Evolutionary conservation across 2,329 filamentous ascomycete species (phyloP).

Genomic region (Lasiodiplodia hormozganensis): DNA sequence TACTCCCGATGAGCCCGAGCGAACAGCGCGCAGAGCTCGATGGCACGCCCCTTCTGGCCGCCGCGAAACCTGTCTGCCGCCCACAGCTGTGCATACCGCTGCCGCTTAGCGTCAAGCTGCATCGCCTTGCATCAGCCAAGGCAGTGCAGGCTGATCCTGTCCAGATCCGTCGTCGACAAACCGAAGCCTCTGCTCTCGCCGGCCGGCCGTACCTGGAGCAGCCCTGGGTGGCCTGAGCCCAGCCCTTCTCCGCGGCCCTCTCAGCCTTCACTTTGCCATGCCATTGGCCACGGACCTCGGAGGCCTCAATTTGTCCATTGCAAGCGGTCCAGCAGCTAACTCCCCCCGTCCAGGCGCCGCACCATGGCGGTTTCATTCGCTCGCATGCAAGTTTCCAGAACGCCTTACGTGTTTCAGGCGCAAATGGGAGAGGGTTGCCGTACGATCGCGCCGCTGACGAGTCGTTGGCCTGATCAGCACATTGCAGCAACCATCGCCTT

Average conservation of each 20-base stretch:
- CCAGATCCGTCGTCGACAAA: slow-evolving; percentile 1
- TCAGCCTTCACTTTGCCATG: not conserved
- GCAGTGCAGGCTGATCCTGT: not conserved
- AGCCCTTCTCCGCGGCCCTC: not conserved
- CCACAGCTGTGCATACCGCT: not conserved
- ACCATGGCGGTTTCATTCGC: not conserved
- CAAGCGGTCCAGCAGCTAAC: not conserved
- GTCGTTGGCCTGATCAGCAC: not conserved
- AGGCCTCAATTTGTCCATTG: not conserved
- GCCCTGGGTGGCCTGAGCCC: slow-evolving; percentile 3
- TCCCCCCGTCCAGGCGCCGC: not conserved
- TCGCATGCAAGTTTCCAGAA: not conserved
- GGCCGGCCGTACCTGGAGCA: not conserved
- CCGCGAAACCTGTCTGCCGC: slow-evolving; percentile 1
- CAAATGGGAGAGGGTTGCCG: not conserved
- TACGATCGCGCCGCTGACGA: not conserved
- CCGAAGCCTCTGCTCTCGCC: not conserved
- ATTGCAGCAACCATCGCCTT: not conserved
- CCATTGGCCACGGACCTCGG: not conserved
- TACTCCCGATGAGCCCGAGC: not conserved
- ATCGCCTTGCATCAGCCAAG: slow-evolving; percentile 21
- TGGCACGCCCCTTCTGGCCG: not conserved
- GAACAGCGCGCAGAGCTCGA: not conserved
- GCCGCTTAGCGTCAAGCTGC: not conserved
- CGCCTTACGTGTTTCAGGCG: not conserved